Conservation (phyloP, 495 filamentous ascomycete genomes). For the Pseudomonodictys pantanalensis region DNA sequence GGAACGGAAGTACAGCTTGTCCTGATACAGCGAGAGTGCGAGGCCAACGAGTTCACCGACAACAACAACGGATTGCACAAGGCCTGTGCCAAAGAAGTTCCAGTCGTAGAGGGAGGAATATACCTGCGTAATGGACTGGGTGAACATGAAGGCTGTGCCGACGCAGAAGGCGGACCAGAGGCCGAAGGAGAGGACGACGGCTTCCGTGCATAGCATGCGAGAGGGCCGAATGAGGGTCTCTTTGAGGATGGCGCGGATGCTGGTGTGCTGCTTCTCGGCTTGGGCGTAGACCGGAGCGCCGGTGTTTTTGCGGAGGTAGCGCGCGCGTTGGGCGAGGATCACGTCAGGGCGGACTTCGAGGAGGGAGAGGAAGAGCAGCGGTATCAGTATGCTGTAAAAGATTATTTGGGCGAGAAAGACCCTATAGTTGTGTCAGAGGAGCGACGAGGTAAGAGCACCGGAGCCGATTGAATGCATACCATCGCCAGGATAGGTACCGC, state of each 20-base stretch:
- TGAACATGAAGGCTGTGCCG: constrained; percentile 51
- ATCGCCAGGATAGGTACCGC: constrained; percentile 33
- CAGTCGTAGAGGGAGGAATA: constrained; percentile 37
- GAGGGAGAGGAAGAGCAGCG: constrained; percentile 44
- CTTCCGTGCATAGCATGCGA: constrained; percentile 52
- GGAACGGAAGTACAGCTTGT: constrained; percentile 32
- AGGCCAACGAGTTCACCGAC: constrained; percentile 40
- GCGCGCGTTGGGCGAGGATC: constrained; percentile 36
- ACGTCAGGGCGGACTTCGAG: constrained; percentile 46
- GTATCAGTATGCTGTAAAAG: constrained; percentile 44
- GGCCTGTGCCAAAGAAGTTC: constrained; percentile 32
- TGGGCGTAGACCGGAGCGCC: constrained; percentile 41
- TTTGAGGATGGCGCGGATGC: constrained; percentile 19
- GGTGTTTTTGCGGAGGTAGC: constrained; percentile 12
- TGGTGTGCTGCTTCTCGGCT: constrained; percentile 42
- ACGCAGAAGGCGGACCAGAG: constrained; percentile 53
- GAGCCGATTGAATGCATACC: constrained; percentile 6
- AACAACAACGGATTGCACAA: constrained; percentile 38
- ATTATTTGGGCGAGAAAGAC: constrained; percentile 52
- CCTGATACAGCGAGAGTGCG: constrained; percentile 25
- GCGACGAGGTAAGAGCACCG: background rate
- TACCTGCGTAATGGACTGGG: constrained; percentile 38
- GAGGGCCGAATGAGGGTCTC: constrained; percentile 43
- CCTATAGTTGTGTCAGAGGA: too few species aligned
- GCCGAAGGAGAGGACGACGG: constrained; percentile 51